Percentiles rank a stretch among this genome's conserved stretches.
These are phyloP conservation scores for Hypsizygus marmoreus DNA, from an alignment of 768 basidiomycete genomes.

Conservation along the genomic window DNA sequence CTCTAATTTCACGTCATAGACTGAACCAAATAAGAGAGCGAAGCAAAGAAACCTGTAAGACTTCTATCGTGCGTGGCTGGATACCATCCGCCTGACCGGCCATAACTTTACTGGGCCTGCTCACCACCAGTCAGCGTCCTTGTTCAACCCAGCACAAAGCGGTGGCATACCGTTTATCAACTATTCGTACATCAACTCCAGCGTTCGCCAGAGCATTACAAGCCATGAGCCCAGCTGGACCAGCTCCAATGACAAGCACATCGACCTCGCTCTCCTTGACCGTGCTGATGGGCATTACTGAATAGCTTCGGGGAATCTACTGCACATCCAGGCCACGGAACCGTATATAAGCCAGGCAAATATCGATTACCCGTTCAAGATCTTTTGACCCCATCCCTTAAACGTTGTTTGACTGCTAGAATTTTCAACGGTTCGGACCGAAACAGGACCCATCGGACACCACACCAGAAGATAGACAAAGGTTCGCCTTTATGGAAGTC, in stretches of 20 bases:
- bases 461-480: too few relatives aligned
- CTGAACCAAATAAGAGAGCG: neutral
- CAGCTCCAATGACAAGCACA: slow-evolving; percentile 65
- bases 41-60: slow-evolving; percentile 45
- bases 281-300: slow-evolving; percentile 24
- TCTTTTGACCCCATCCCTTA: too few relatives aligned
- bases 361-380: too few relatives aligned
- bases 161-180: slow-evolving; percentile 53
- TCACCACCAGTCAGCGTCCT: neutral
- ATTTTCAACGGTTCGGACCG: too few relatives aligned
- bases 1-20: slow-evolving; percentile 48
- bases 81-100: slow-evolving; percentile 67
- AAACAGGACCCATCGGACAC: too few relatives aligned
- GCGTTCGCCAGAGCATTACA: slow-evolving; percentile 60
- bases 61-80: slow-evolving; percentile 55
- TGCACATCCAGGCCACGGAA: too few relatives aligned
- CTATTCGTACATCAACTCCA: slow-evolving; percentile 58
- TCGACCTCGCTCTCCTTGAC: slow-evolving; percentile 47
- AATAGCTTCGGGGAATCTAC: too few relatives aligned
- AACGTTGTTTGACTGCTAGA: too few relatives aligned
- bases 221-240: slow-evolving; percentile 67
- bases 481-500: too few relatives aligned
- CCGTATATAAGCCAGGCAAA: too few relatives aligned
- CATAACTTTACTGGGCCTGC: slow-evolving; percentile 47
- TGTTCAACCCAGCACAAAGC: neutral